A percentile compares a stretch with the other conserved stretches of the same genome.
These are phyloP conservation scores for Cladosporium sp. DNA, from an alignment of 2,329 filamentous ascomycete species.

Conservation along the genomic window DNA sequence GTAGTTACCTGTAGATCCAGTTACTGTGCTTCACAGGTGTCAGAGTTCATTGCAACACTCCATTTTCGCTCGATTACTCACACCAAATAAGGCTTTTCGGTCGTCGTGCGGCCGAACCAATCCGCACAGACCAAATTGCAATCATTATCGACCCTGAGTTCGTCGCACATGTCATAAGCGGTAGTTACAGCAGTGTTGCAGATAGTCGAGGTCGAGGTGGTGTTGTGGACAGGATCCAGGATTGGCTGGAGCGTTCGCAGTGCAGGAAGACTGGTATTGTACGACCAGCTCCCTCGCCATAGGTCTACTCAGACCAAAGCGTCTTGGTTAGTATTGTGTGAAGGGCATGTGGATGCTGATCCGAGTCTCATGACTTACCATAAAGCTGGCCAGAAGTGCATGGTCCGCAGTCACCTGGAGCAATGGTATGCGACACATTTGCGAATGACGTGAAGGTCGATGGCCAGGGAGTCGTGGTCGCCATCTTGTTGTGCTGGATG, in stretches of 20 bases:
- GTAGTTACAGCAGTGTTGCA: neutral
- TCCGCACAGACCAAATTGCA: constrained; percentile 9
- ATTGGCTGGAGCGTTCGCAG: neutral
- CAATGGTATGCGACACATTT: neutral
- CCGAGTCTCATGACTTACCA: neutral
- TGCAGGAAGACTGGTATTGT: constrained; percentile 1
- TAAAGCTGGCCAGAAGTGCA: constrained; percentile 9
- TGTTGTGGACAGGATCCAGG: constrained; percentile 10
- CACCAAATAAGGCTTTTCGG: neutral
- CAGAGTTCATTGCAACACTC: neutral
- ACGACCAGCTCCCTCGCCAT: constrained; percentile 8
- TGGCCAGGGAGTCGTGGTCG: constrained; percentile 4
- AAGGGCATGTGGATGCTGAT: neutral
- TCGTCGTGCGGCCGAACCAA: neutral
- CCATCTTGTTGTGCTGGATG: neutral
- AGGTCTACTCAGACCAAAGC: neutral
- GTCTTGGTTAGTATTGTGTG: neutral
- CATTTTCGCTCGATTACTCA: neutral
- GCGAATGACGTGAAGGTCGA: constrained; percentile 9
- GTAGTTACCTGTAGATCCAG: neutral
- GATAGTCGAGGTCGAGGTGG: constrained; percentile 1
- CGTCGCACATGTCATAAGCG: neutral
- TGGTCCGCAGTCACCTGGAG: constrained; percentile 5
- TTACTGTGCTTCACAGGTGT: neutral
- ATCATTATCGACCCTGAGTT: neutral